Evolutionary conservation across 2,329 filamentous ascomycete genomes (phyloP).

Genomic region (Aspergillus niger): DNA sequence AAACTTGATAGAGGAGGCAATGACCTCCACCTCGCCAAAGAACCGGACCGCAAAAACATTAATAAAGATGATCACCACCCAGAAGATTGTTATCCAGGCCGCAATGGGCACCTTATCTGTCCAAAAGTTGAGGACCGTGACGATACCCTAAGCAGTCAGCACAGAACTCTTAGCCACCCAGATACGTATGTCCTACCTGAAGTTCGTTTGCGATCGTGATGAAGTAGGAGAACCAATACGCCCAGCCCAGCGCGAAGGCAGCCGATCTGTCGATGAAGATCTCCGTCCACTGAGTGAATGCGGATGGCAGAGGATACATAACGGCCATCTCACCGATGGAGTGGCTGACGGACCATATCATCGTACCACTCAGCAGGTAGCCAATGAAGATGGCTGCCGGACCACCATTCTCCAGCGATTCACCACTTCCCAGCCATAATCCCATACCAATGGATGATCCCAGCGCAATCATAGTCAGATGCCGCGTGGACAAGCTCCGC

Average conservation of each 20-base stretch:
- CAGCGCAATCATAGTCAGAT: conserved; percentile 44
- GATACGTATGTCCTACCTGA: conserved; percentile 23
- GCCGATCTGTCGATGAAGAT: conserved; percentile 49
- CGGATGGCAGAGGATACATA: conserved; percentile 50
- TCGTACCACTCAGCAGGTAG: conserved; percentile 43
- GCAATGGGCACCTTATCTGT: conserved; percentile 46
- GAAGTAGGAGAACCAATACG: conserved; percentile 50
- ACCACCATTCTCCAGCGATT: conserved; percentile 45
- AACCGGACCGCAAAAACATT: conserved; percentile 48
- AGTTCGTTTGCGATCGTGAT: conserved; percentile 52
- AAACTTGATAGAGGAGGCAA: conserved; percentile 50
- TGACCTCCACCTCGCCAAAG: conserved; percentile 52
- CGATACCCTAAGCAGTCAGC: conserved; percentile 31
- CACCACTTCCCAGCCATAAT: conserved; percentile 51
- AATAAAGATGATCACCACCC: conserved; percentile 46
- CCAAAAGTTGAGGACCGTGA: conserved; percentile 50
- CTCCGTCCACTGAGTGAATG: conserved; percentile 51
- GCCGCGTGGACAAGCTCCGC: conserved; percentile 43
- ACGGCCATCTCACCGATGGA: conserved; percentile 52
- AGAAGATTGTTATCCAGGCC: conserved; percentile 50
- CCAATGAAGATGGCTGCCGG: conserved; percentile 50
- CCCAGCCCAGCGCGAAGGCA: conserved; percentile 51
- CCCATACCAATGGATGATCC: conserved; percentile 51
- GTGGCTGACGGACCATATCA: conserved; percentile 50
- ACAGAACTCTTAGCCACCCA: not conserved